A percentile compares a stretch with the other conserved stretches of the same genome.
Evolutionary conservation across 805 yeast genomes (phyloP).

Genomic region (Ogataea pini): DNA sequence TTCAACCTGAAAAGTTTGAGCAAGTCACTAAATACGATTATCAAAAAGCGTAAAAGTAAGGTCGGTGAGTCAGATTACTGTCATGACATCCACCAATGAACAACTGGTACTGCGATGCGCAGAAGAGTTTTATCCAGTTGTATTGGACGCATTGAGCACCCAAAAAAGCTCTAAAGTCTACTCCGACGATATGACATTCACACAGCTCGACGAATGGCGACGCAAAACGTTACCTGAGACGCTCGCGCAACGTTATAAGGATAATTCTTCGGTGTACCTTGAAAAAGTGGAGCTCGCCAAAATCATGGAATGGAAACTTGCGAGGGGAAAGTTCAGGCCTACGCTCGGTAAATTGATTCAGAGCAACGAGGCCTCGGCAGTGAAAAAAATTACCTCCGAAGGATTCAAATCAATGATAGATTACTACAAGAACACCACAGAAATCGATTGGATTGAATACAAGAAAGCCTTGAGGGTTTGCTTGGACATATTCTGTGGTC

Average conservation of each 20-base stretch:
- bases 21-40: background rate
- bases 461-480: slow-evolving; percentile 26
- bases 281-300: slow-evolving; percentile 42
- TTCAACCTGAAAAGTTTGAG: background rate
- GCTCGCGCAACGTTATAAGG: slow-evolving; percentile 29
- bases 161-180: slow-evolving; percentile 16
- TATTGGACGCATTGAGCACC: slow-evolving; percentile 31
- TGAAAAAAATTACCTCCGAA: slow-evolving; percentile 33
- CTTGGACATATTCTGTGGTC: slow-evolving; percentile 36
- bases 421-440: background rate
- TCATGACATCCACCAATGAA: background rate
- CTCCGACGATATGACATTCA: slow-evolving; percentile 28
- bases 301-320: slow-evolving; percentile 51
- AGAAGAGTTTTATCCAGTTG: slow-evolving; percentile 28
- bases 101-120: background rate
- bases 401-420: slow-evolving; percentile 29
- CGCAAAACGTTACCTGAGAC: slow-evolving; percentile 32
- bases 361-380: slow-evolving; percentile 37
- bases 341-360: slow-evolving; percentile 42
- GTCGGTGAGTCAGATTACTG: no score
- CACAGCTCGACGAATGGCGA: slow-evolving; percentile 43
- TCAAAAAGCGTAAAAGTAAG: no score
- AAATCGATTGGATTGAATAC: slow-evolving; percentile 19
- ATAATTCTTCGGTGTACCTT: slow-evolving; percentile 20
- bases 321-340: slow-evolving; percentile 47